phyloP scores from a whole-genome alignment of 805 yeast genomes.

The Kregervanrija delftensis region DNA sequence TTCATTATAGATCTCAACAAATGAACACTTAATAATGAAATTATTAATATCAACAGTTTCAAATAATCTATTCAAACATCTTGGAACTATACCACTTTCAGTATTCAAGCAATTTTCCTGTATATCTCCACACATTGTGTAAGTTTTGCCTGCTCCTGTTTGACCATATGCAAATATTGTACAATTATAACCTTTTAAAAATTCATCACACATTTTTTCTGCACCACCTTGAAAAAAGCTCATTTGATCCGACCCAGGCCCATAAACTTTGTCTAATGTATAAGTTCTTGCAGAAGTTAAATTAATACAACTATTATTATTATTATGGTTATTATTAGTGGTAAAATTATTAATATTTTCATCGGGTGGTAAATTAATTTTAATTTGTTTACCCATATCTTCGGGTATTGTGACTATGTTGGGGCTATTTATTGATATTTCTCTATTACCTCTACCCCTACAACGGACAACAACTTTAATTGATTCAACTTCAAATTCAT shows the following conservation, averaged over 20 bases:
- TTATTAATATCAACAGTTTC: slow-evolving; percentile 11
- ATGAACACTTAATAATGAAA: slow-evolving; percentile 40
- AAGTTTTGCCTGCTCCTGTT: slow-evolving; percentile 57
- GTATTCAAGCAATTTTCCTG: slow-evolving; percentile 16
- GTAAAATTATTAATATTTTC: background rate
- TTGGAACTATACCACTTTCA: slow-evolving; percentile 45
- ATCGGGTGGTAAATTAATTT: slow-evolving; percentile 3
- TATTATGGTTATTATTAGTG: background rate
- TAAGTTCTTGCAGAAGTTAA: slow-evolving; percentile 30
- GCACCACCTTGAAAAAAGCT: slow-evolving; percentile 40
- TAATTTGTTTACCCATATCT: slow-evolving; percentile 13
- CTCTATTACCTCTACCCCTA: slow-evolving; percentile 41
- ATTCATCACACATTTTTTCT: slow-evolving; percentile 40
- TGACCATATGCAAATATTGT: slow-evolving; percentile 56
- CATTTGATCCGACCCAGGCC: slow-evolving; percentile 45
- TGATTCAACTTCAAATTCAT: slow-evolving; percentile 17
- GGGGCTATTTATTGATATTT: slow-evolving; percentile 38
- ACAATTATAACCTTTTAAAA: slow-evolving; percentile 45
- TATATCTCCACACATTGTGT: slow-evolving; percentile 51
- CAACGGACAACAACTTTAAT: slow-evolving; percentile 51
- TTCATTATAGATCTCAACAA: slow-evolving; percentile 46
- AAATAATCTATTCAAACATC: slow-evolving; percentile 39
- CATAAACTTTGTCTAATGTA: slow-evolving; percentile 50
- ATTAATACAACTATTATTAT: background rate
- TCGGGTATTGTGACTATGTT: slow-evolving; percentile 41